Evolutionary conservation across 768 basidiomycete genomes (phyloP).

Genomic region (Lactarius quietus): DNA sequence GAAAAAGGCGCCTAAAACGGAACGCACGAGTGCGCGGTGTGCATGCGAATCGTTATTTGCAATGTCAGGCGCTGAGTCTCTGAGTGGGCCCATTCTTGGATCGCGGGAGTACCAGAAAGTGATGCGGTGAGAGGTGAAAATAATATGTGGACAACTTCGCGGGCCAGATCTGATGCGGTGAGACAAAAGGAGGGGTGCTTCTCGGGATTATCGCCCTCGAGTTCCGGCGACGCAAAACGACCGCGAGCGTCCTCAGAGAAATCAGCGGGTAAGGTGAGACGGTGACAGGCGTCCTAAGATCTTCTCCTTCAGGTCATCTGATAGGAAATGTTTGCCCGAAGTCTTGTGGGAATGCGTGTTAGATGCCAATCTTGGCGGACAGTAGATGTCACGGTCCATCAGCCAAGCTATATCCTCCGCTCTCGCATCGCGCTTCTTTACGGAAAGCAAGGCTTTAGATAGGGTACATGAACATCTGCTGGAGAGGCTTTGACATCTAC

Average conservation of each 20-base stretch:
- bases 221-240: slow-evolving; percentile 9
- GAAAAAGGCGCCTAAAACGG: slow-evolving; percentile 44
- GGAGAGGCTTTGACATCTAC: slow-evolving; percentile 10
- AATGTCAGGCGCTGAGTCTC: slow-evolving; percentile 19
- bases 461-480: slow-evolving; percentile 5
- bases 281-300: slow-evolving; percentile 39
- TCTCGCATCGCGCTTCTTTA: slow-evolving; percentile 6
- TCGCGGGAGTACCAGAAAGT: slow-evolving; percentile 9
- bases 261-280: slow-evolving; percentile 31
- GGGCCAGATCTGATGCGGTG: slow-evolving; percentile 19
- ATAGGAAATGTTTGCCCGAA: slow-evolving; percentile 35
- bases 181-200: slow-evolving; percentile 21
- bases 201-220: slow-evolving; percentile 6
- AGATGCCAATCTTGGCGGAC: slow-evolving; percentile 38
- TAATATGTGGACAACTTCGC: slow-evolving; percentile 18
- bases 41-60: slow-evolving; percentile 17
- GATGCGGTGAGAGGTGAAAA: slow-evolving; percentile 16
- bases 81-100: slow-evolving; percentile 21
- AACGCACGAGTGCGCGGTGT: slow-evolving; percentile 30
- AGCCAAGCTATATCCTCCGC: slow-evolving; percentile 17
- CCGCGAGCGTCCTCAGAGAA: slow-evolving; percentile 14
- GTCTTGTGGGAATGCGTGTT: too few species aligned
- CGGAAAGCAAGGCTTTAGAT: slow-evolving; percentile 15
- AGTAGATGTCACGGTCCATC: slow-evolving; percentile 28
- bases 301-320: slow-evolving; percentile 31